Conservation (phyloP, 78 protist genomes). For the Blattamonas nauphoetae region DNA sequence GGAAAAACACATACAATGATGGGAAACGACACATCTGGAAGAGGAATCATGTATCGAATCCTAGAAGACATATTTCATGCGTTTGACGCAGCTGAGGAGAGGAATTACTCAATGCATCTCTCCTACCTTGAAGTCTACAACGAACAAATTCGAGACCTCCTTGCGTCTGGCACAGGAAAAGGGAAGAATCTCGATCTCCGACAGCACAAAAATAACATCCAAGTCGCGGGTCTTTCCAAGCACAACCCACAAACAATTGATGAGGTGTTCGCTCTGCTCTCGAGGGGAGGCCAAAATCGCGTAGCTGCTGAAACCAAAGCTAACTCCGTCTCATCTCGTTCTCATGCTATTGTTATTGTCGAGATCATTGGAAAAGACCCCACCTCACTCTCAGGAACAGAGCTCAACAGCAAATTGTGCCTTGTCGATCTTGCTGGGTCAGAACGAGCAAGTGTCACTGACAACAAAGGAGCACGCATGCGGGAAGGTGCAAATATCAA, state of each 20-base stretch:
- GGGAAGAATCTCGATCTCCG: slow-evolving; percentile 53
- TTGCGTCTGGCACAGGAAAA: slow-evolving; percentile 1
- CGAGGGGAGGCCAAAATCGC: slow-evolving; percentile 53
- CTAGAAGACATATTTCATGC: slow-evolving; percentile 60
- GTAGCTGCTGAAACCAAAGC: slow-evolving; percentile 66
- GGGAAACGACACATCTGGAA: slow-evolving; percentile 36
- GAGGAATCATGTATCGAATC: slow-evolving; percentile 77
- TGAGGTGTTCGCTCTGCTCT: slow-evolving; percentile 27
- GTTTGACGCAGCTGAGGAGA: not conserved
- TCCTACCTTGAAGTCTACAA: slow-evolving; percentile 76
- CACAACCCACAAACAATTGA: not conserved
- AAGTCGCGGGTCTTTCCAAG: slow-evolving; percentile 10
- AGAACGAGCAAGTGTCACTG: slow-evolving; percentile 67
- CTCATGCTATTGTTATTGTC: slow-evolving; percentile 83
- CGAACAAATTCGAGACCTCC: slow-evolving; percentile 67
- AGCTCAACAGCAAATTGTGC: slow-evolving; percentile 30
- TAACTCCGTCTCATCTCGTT: slow-evolving; percentile 69
- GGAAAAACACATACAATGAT: slow-evolving; percentile 69
- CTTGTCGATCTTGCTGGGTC: slow-evolving; percentile 86
- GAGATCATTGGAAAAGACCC: not conserved
- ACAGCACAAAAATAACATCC: slow-evolving; percentile 23
- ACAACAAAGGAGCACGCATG: slow-evolving; percentile 62
- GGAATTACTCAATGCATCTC: slow-evolving; percentile 19
- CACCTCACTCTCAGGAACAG: not conserved
- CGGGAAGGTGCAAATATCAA: slow-evolving; percentile 86